A percentile compares a stretch with the other conserved stretches of the same genome.
Evolutionary conservation across 148 eudicot genomes (phyloP).

Genomic region (Vaccinium myrtillus): DNA sequence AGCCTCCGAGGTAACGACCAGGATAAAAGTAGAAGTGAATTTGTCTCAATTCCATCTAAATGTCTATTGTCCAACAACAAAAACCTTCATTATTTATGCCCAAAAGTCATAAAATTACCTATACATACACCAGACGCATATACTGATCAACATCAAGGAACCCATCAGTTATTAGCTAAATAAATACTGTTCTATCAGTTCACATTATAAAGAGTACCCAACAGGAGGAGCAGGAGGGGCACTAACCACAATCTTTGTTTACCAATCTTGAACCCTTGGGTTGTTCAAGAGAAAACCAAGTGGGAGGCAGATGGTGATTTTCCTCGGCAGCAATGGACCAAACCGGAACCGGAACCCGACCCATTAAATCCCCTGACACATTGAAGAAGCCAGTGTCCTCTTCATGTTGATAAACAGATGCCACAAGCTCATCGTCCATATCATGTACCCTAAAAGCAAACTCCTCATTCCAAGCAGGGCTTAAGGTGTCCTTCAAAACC

Average conservation of each 20-base stretch:
- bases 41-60: neutral
- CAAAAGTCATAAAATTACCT: neutral
- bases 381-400: slow-evolving; percentile 42
- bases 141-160: neutral
- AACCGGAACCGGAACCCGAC: slow-evolving; percentile 64
- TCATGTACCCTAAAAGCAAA: slow-evolving; percentile 75
- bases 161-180: neutral
- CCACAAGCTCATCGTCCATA: slow-evolving; percentile 56
- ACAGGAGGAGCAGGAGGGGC: neutral
- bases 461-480: slow-evolving; percentile 93
- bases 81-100: neutral
- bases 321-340: slow-evolving; percentile 48
- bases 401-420: slow-evolving; percentile 51
- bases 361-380: slow-evolving; percentile 55
- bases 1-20: neutral
- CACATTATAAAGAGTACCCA: neutral
- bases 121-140: neutral
- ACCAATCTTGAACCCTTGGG: slow-evolving; percentile 38
- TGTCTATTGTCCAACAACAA: neutral
- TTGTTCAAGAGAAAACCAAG: slow-evolving; percentile 72
- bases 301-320: slow-evolving; percentile 53
- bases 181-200: neutral
- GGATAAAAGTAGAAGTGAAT: neutral
- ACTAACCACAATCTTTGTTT: slow-evolving; percentile 49
- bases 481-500: slow-evolving; percentile 36